Evolutionary conservation across 2,329 filamentous ascomycete species (phyloP), one percentile per base, ranked within the genome.

Genomic region (Penicillium griseofulvum): DNA sequence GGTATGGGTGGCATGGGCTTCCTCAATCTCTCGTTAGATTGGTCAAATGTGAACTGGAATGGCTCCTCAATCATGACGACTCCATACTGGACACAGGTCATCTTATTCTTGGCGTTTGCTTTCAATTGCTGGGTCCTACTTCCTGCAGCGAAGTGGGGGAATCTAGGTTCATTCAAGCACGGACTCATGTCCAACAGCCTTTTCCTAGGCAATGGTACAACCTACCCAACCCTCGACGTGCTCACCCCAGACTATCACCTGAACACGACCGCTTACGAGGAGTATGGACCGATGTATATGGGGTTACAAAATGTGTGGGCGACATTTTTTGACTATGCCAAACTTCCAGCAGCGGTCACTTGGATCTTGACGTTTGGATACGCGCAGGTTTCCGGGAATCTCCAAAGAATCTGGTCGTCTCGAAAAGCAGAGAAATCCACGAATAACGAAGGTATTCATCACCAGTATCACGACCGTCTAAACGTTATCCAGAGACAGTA

Each of bases 1-100:
- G 83, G 83, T 0, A 77, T 85, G n/a, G 83, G 83, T 4, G 83
- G 83, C 5, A 84, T 86, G 81, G 83, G 82, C 0, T 79, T 86
- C 56, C 68, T 86, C 36, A 86, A 86, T 55, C 70, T 86, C 1
- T 80, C 79, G 1, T 70, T 86, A 17, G 80, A 86, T 61, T 86
- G 83, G 83, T 83, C 83, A 3, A 85, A 82, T 57, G 79, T 86
- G 49, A 78, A 79, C n/a, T 79, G 78, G 26, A 75, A 75, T 41
- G 76, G 74, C 11, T 83, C 76, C 12, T 71, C 74, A 0, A 75
- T 78, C 46, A 68, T 83, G 49, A 80, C 85, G 58, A 71, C 83
- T 33, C 81, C 80, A 4, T 83, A 81, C 0, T 86, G 80, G 75
- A 85, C 81, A 72, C 84, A 83, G 0, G 83, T 84, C 33, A 79